These are phyloP conservation scores for Candolleomyces efflorescens DNA, from an alignment of 768 basidiomycete genomes.

Conservation along the genomic window DNA sequence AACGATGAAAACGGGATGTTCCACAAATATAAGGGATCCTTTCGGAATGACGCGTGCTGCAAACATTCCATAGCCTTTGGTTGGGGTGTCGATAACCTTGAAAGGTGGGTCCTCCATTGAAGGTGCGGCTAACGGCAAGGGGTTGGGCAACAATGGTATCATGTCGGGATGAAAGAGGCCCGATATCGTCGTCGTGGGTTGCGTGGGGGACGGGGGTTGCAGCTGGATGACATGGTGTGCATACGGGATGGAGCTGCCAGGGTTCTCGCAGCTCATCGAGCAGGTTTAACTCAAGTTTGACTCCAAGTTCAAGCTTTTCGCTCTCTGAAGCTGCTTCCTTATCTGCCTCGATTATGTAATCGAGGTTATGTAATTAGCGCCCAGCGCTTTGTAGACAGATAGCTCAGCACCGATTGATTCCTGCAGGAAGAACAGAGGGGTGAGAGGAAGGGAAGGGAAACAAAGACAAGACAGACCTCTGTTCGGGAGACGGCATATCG, in stretches of 20 bases:
- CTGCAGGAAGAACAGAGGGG: too few species aligned
- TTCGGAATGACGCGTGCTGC: slow-evolving; percentile 27
- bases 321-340: background rate
- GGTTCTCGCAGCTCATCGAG: too few species aligned
- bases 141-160: slow-evolving; percentile 3
- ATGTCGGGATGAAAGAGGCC: slow-evolving; percentile 6
- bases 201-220: background rate
- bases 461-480: too few species aligned
- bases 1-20: slow-evolving; percentile 38
- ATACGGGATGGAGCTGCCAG: background rate
- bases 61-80: slow-evolving; percentile 35
- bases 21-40: slow-evolving; percentile 30
- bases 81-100: slow-evolving; percentile 20
- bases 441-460: too few species aligned
- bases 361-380: too few species aligned
- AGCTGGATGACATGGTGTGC: slow-evolving; percentile 3
- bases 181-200: slow-evolving; percentile 4
- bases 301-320: too few species aligned
- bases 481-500: too few species aligned
- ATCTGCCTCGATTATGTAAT: too few species aligned
- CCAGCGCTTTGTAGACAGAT: too few species aligned
- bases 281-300: too few species aligned
- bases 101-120: slow-evolving; percentile 12
- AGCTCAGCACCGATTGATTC: too few species aligned
- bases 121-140: background rate